Base-by-base conservation (phyloP, 495 filamentous ascomycete species). In the Neurospora hispaniola region DNA sequence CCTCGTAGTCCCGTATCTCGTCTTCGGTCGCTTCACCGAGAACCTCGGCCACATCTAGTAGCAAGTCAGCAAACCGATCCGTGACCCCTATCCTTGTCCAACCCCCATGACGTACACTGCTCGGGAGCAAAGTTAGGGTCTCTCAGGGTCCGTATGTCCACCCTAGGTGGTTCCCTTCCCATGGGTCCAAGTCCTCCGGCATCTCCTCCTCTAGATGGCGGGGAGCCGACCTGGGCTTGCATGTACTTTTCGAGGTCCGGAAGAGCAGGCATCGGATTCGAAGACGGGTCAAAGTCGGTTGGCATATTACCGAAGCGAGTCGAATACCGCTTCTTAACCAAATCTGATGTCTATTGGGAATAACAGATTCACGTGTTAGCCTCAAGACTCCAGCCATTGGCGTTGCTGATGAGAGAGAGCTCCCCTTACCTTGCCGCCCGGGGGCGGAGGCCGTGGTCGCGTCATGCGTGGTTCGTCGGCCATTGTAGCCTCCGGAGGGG, bases 241-340 rank as follows among this genome's bases (percentile, higher is more conserved):
- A 69, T 89, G 82, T 73, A 90, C 70, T 75, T 82, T 74, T 79
- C 89, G 81, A 84, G 85, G 75, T 74, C 82, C 54, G 89, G 89
- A 72, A 92, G 74, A 20, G 84, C 75, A 4, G 93, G 93, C 73
- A 96, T 83, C 1, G 93, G 91, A 69, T 90, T 89, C 68, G 83
- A 86, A 59, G 82, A 84, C 72, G 88, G 86, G 71, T 88, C 85
- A 76, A 91, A 92, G 74, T 94, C 91, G 54, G 79, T 77, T 0
- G 92, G 92, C 12, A 90, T 82, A 70, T 91, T 88, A 75, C 92
- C 92, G 80, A 97, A 97, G 70, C 94, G 88, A 40, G 94, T 94
- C 20, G 96, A 98, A 81, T 98, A 98, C 71, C 96, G 86, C 72
- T 93, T 86, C 82, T 98, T 98, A 69, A 99, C 96, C 69, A 98